Base-by-base conservation (phyloP, 1,284 basidiomycete genomes). In the Cryptococcus neoformans region DNA sequence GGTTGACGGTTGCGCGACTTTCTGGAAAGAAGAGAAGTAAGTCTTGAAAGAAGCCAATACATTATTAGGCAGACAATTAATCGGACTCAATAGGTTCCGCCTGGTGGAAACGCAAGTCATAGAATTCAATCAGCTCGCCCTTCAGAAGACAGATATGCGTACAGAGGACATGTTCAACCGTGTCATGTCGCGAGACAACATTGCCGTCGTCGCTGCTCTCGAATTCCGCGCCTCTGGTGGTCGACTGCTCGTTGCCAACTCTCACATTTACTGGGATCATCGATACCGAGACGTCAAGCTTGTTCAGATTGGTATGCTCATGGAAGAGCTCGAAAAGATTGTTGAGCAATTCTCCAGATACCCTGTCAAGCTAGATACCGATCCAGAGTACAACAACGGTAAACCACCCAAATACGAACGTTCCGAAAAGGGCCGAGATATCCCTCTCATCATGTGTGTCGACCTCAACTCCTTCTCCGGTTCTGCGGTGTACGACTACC, bases 81-180 rank as follows among this genome's bases (percentile, higher is more conserved):
- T 12, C 34, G 6, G n/a, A 10, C 45, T 34, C 45, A 17, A 34
- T 66, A 95, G 92, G 75, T 99, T 90, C 78, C 84, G 87, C 59
- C 85, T 99, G 46, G 88, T 99, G 56, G 95, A 99, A 80, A 90
- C 90, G 69, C 90, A 94, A 63, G 84, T 95, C 44, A 84, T 99
- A 74, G 96, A 99, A 76, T 99, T 95, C 80, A 92, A 89, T 76
- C 85, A 91, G 56, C 84, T 94, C 59, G 94, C 94, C 6, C 89
- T 98, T 83, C 89, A 92, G 70, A 87, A 92, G 51, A 84, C 88
- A 45, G 95, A 99, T 74, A 95, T 98, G 80, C 93, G 95, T 80
- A 96, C 94, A 4, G 93, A 99, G 72, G 95, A 98, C 79, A 95
- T 99, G 92, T 99, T 98, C 83, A 98, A 98, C 74, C 90, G 96